A percentile compares a stretch with the other conserved stretches of the same genome.
Conservation (phyloP, 2,329 filamentous ascomycete genomes). For the Tricladium varicosporioides region DNA sequence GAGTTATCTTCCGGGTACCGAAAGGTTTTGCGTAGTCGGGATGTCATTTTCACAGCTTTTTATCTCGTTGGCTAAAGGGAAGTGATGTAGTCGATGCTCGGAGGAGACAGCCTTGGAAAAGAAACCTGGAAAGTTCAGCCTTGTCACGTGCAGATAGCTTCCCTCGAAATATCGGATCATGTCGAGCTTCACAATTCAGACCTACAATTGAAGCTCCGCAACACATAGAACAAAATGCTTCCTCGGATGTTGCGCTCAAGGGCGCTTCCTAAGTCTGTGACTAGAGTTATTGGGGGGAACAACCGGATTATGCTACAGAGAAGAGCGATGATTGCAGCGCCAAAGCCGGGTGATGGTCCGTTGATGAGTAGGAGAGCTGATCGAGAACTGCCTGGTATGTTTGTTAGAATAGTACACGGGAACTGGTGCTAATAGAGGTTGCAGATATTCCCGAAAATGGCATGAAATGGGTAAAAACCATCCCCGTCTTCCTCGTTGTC, state of each 20-base stretch:
- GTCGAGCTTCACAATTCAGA: neutral
- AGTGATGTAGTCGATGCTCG: neutral
- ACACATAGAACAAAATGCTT: conserved; percentile 25
- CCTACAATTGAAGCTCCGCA: neutral
- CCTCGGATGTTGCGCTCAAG: conserved; percentile 30
- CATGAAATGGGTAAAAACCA: conserved; percentile 63
- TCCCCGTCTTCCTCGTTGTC: conserved; percentile 76
- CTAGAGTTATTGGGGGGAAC: conserved; percentile 3
- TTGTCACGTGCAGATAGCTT: conserved; percentile 5
- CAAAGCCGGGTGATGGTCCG: conserved; percentile 58
- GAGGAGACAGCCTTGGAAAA: neutral
- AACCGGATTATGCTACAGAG: conserved; percentile 29
- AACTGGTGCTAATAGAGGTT: neutral
- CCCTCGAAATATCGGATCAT: conserved; percentile 1
- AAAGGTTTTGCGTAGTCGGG: conserved; percentile 75
- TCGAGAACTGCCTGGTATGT: conserved; percentile 62
- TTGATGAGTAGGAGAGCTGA: conserved; percentile 64
- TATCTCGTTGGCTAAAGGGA: neutral
- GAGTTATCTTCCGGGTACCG: conserved; percentile 65
- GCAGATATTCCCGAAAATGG: conserved; percentile 30
- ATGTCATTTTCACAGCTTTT: conserved; percentile 35
- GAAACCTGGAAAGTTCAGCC: conserved; percentile 1
- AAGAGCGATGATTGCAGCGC: conserved; percentile 53
- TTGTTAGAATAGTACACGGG: conserved; percentile 1
- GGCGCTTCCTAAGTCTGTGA: conserved; percentile 18